Base-by-base conservation (phyloP, 73 alveolate genomes). In the Urostyla sp. region DNA sequence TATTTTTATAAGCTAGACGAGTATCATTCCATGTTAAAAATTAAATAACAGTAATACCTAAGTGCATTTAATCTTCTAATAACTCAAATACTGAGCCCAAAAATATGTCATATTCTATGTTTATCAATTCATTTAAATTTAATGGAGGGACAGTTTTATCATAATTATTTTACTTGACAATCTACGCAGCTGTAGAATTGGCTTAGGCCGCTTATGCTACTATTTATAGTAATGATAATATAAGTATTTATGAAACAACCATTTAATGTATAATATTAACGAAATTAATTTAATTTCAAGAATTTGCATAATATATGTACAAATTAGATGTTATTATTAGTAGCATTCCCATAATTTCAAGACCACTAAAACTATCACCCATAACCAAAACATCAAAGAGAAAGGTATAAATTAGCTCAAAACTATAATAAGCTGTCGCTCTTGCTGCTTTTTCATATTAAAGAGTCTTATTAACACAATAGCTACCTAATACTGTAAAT, bases 361-460 rank as follows among this genome's bases (percentile, higher is more conserved):
- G 1, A 0, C 7, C 4, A n/a, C 56, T 48, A 37, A 69, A 69
- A 7, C 34, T 3, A 6, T 67, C 40, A 20, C 48, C 49, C 83
- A 69, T 69, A 1, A 69, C 83, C 34, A 69, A 69, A 6, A 69
- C 49, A 30, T 69, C 83, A 30, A 69, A 69, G 28, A 69, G n/a
- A 30, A 69, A 69, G 4, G 83, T 69, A 49, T 69, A 69, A 15
- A 69, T 18, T 8, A 69, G 35, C 48, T 69, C 83, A 56, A 69
- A 31, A 49, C 49, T 69, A 59, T 69, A 69, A 49, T 69, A 69
- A 7, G 83, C 83, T 30, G 83, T 69, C 7, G 83, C 83, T 46
- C 83, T 11, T 4, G 72, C 83, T 7, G 83, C 83, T 69, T 69
- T 69, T 30, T 69, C 83, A 23, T 69, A 45, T 21, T 46, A 69